These are phyloP conservation scores for Pisolithus tinctorius DNA, from an alignment of 768 basidiomycete species.

Conservation along the genomic window DNA sequence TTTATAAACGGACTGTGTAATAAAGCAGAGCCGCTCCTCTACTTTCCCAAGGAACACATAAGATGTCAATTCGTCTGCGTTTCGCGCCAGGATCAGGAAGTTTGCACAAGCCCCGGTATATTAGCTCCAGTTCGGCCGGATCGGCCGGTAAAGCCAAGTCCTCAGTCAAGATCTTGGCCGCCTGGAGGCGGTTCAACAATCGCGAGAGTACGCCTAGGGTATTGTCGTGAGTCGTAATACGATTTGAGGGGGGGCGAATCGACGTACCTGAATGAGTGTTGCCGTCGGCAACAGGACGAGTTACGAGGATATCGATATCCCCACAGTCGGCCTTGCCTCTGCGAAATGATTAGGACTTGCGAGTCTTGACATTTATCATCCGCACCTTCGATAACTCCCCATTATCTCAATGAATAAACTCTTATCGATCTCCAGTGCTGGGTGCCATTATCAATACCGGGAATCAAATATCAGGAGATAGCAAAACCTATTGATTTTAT, in stretches of 20 bases:
- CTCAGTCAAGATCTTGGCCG: constrained; percentile 63
- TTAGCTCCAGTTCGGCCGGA: constrained; percentile 58
- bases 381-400: constrained; percentile 81
- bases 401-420: constrained; percentile 76
- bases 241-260: background rate
- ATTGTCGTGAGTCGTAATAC: background rate
- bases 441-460: background rate
- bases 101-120: constrained; percentile 78
- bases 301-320: constrained; percentile 88
- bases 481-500: constrained; percentile 64
- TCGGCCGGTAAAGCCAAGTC: constrained; percentile 71
- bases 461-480: background rate
- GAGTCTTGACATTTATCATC: background rate
- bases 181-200: constrained; percentile 52
- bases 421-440: constrained; percentile 67
- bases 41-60: constrained; percentile 71
- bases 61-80: constrained; percentile 75
- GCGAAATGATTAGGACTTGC: background rate
- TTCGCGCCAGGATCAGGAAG: constrained; percentile 42
- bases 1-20: constrained; percentile 55
- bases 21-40: constrained; percentile 87
- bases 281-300: constrained; percentile 66
- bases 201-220: constrained; percentile 50
- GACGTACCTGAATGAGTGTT: constrained; percentile 61
- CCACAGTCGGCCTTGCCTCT: constrained; percentile 82